A percentile compares a stretch with the other conserved stretches of the same genome.
These are phyloP conservation scores for Amphirosellinia nigrospora DNA, from an alignment of 495 filamentous ascomycete species.

Conservation along the genomic window DNA sequence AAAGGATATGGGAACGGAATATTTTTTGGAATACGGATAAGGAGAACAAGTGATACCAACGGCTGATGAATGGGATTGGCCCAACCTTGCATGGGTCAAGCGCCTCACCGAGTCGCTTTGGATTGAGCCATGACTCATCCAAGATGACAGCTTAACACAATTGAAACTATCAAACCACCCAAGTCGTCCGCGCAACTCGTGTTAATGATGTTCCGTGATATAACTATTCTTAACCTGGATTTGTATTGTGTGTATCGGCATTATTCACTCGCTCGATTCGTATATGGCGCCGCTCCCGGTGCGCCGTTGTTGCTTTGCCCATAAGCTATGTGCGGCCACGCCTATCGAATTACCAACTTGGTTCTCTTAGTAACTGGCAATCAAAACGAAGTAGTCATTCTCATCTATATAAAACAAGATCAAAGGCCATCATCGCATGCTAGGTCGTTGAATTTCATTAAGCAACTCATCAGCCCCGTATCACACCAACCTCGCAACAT, in stretches of 20 bases:
- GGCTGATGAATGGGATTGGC: neutral
- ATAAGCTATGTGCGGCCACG: neutral
- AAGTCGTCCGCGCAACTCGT: neutral
- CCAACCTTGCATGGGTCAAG: conserved; percentile 11
- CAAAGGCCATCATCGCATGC: too few species aligned
- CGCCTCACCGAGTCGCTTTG: neutral
- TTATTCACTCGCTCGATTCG: neutral
- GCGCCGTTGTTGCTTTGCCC: neutral
- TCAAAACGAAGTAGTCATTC: too few species aligned
- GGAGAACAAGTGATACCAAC: conserved; percentile 8
- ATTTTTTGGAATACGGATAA: neutral
- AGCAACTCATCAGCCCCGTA: too few species aligned
- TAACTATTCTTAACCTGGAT: neutral
- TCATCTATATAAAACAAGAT: too few species aligned
- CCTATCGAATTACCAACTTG: too few species aligned
- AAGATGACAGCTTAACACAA: conserved; percentile 4
- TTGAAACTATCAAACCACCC: conserved; percentile 5
- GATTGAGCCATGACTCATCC: conserved; percentile 1
- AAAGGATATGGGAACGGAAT: neutral
- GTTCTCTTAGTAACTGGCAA: too few species aligned
- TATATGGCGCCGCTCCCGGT: neutral
- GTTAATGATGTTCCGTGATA: neutral
- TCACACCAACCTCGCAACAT: too few species aligned
- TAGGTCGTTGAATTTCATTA: too few species aligned
- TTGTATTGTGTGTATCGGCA: neutral